phyloP scores from a whole-genome alignment of 2,329 filamentous ascomycete genomes.

The Alternaria atra region DNA sequence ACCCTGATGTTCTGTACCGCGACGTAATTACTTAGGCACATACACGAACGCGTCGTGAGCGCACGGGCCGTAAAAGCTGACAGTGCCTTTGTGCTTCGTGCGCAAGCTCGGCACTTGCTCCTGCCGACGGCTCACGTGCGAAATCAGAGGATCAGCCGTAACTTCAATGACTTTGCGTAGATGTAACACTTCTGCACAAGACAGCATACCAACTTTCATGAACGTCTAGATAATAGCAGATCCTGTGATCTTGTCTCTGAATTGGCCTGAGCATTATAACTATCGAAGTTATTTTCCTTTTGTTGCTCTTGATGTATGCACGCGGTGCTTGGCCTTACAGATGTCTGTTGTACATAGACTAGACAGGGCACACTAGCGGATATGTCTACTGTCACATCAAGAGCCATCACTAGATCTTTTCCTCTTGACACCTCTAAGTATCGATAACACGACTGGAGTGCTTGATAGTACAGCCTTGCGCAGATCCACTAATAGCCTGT shows the following conservation, averaged over 20 bases:
- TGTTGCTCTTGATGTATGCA: not conserved
- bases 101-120: not conserved
- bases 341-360: too few relatives aligned
- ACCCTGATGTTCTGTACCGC: not conserved
- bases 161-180: too few relatives aligned
- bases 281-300: not conserved
- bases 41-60: not conserved
- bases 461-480: slow-evolving; percentile 8
- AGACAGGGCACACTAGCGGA: not conserved
- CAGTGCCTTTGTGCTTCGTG: not conserved
- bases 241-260: not conserved
- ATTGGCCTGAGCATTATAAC: not conserved
- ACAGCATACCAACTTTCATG: not conserved
- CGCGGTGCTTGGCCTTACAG: not conserved
- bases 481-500: slow-evolving; percentile 6
- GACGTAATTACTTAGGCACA: not conserved
- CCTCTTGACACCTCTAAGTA: not conserved
- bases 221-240: not conserved
- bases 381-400: not conserved
- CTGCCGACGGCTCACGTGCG: not conserved
- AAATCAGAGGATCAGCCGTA: not conserved
- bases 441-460: slow-evolving; percentile 1
- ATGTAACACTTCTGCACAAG: not conserved
- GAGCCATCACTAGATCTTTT: not conserved
- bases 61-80: not conserved